These are phyloP conservation scores for Geotrichum phurueaensis DNA, from an alignment of 1,139 yeast genomes.

Conservation along the genomic window DNA sequence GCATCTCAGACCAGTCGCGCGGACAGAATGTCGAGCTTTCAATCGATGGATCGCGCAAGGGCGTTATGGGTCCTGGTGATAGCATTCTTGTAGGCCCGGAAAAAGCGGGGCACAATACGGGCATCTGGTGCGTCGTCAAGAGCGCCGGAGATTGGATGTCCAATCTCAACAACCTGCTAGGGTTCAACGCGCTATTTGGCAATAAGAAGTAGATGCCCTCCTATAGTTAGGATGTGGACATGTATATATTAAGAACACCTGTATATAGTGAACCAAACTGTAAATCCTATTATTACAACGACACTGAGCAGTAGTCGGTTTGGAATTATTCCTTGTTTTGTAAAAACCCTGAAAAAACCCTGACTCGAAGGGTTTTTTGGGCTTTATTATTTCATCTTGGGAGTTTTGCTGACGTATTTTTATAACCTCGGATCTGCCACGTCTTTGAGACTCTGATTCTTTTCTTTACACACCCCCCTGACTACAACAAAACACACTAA, in stretches of 20 bases:
- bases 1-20: conserved; percentile 40
- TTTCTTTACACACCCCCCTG: background rate
- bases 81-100: conserved; percentile 55
- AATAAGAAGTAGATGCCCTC: conserved; percentile 4
- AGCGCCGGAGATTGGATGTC: conserved; percentile 85
- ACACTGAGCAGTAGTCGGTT: too few species aligned
- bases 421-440: background rate
- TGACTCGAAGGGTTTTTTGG: background rate
- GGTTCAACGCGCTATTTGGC: conserved; percentile 80
- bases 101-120: conserved; percentile 39
- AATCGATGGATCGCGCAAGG: conserved; percentile 76
- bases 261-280: background rate
- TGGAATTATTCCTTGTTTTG: too few species aligned
- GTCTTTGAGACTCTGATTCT: background rate
- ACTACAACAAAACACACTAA: background rate
- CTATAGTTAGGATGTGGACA: background rate
- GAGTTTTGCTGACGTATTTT: background rate
- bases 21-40: conserved; percentile 43
- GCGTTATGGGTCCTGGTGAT: conserved; percentile 66
- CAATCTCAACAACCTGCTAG: conserved; percentile 79
- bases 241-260: too few species aligned
- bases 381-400: background rate
- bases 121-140: conserved; percentile 86
- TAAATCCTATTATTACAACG: too few species aligned
- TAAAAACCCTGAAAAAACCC: background rate